A percentile compares a stretch with the other conserved stretches of the same genome.
phyloP scores from a whole-genome alignment of 164 flowering plant species.

The Buxus sempervirens region DNA sequence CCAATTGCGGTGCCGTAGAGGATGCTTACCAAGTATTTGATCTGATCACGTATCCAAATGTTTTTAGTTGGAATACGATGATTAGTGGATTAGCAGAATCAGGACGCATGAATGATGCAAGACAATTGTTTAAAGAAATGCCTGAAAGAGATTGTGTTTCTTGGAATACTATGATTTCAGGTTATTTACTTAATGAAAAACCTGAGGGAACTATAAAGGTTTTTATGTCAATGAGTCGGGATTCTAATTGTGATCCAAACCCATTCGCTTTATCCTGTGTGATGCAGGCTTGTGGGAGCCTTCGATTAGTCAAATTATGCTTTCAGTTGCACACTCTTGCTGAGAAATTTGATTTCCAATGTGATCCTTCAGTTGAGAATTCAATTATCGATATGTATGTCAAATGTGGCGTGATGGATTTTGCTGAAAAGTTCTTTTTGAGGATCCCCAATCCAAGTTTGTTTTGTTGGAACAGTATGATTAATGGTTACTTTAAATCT shows the following conservation, averaged over 20 bases:
- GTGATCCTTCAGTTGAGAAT: conserved; percentile 15
- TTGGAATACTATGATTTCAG: conserved; percentile 50
- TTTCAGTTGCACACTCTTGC: conserved; percentile 34
- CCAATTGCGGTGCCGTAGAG: conserved; percentile 28
- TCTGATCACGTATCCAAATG: conserved; percentile 25
- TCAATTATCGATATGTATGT: conserved; percentile 39
- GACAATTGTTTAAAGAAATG: conserved; percentile 46
- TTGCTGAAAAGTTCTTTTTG: conserved; percentile 32
- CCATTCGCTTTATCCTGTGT: conserved; percentile 36
- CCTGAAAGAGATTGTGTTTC: conserved; percentile 46
- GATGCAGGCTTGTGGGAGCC: conserved; percentile 46
- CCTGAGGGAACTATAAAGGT: conserved; percentile 24
- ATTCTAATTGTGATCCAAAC: conserved; percentile 15
- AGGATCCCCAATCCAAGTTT: conserved; percentile 31
- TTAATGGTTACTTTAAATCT: conserved; percentile 38
- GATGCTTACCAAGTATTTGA: conserved; percentile 31
- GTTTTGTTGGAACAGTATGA: conserved; percentile 57
- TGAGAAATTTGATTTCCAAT: conserved; percentile 27
- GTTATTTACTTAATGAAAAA: conserved; percentile 29
- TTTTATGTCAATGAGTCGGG: conserved; percentile 32
- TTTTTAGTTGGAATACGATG: conserved; percentile 41
- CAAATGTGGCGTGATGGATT: conserved; percentile 27
- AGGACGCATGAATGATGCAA: conserved; percentile 30
- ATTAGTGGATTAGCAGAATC: conserved; percentile 26
- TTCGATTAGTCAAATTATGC: conserved; percentile 25